A percentile compares a stretch with the other conserved stretches of the same genome.
These are phyloP conservation scores for Suhomyces wounanorum DNA, from an alignment of 1,139 yeast species.

Conservation along the genomic window DNA sequence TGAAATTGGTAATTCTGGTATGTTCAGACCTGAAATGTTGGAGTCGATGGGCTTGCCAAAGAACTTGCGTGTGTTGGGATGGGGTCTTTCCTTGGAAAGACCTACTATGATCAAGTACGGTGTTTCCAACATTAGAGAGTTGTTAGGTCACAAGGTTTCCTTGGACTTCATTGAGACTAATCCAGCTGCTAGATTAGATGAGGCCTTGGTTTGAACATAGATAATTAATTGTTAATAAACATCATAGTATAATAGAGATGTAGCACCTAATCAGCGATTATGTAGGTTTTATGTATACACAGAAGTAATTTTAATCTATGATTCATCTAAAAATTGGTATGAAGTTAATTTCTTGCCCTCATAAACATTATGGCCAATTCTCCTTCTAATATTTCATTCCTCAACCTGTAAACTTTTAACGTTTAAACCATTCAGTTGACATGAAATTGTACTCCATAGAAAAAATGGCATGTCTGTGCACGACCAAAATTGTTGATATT, in stretches of 20 bases:
- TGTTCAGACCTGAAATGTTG: constrained; percentile 99
- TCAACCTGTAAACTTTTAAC: background rate
- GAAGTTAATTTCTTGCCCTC: too few species aligned
- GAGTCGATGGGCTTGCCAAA: constrained; percentile 97
- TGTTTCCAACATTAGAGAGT: constrained; percentile 91
- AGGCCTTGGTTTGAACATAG: constrained; percentile 35
- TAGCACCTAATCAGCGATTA: too few species aligned
- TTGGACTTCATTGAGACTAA: constrained; percentile 92
- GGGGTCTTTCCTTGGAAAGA: constrained; percentile 97
- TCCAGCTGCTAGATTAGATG: constrained; percentile 96
- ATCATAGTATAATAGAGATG: background rate
- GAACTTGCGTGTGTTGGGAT: constrained; percentile 91
- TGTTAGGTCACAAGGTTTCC: constrained; percentile 91
- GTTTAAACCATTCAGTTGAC: background rate
- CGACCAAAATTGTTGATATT: background rate
- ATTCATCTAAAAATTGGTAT: too few species aligned
- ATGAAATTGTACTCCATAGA: background rate
- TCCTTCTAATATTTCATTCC: too few species aligned
- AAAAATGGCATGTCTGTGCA: background rate
- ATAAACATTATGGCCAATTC: too few species aligned
- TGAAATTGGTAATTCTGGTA: constrained; percentile 98
- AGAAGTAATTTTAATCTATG: too few species aligned
- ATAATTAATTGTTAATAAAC: constrained; percentile 5
- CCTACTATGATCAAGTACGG: constrained; percentile 99
- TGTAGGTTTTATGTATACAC: too few species aligned